Conservation (phyloP, 2,329 filamentous ascomycete genomes). For the Pyricularia sp. region DNA sequence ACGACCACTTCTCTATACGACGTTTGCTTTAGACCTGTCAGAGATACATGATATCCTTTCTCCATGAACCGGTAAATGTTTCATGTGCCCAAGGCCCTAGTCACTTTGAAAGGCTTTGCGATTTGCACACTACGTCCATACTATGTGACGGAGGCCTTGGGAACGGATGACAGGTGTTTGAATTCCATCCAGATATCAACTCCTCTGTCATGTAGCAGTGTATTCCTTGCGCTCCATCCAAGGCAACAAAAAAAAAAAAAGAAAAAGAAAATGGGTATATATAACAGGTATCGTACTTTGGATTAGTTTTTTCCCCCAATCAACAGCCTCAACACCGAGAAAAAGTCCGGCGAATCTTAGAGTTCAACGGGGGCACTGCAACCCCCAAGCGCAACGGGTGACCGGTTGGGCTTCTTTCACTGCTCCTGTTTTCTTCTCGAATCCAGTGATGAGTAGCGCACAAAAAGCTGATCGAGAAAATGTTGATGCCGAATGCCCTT, state of each 20-base stretch:
- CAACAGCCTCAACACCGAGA: neutral
- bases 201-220: neutral
- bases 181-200: neutral
- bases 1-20: neutral
- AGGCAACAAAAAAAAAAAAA: too few relatives aligned
- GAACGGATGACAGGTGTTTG: neutral
- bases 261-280: neutral
- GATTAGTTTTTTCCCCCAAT: neutral
- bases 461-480: slow-evolving; percentile 72
- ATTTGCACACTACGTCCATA: neutral
- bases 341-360: neutral
- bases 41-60: neutral
- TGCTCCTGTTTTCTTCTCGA: neutral
- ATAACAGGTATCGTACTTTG: neutral
- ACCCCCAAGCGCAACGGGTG: neutral
- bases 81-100: neutral
- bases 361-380: neutral
- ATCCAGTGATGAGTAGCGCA: slow-evolving; percentile 44
- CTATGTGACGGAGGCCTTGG: neutral
- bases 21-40: neutral
- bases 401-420: neutral
- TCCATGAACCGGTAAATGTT: neutral
- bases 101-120: neutral
- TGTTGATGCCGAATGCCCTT: slow-evolving; percentile 83
- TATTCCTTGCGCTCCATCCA: neutral